Evolutionary conservation across 2,329 filamentous ascomycete species (phyloP), one percentile per base, ranked within the genome.

Genomic region (Penicillium decumbens): DNA sequence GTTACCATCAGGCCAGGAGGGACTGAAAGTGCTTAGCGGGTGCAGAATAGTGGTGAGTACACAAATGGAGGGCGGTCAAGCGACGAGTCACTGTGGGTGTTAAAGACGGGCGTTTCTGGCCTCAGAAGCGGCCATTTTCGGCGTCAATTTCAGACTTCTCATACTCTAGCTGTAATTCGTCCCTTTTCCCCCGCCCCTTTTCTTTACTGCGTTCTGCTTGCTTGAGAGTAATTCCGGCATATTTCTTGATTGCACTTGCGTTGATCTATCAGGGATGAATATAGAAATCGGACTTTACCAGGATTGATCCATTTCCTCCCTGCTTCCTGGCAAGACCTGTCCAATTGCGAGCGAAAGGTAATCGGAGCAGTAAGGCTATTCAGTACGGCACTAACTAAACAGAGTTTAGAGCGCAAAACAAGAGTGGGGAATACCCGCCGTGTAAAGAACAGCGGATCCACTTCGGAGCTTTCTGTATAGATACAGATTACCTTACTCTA

Each of bases 401-500:
- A 7, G 10, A 37, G 54, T 27, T 49, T 60, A 57, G 57, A 32
- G 44, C 29, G 40, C 37, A 30, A 50, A 57, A 54, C 43, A 41
- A 41, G n/a, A 51, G 57, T 60, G 59, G 59, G 28, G 59, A 56
- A 43, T 60, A 61, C 54, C 55, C 54, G 58, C 45, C 43, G 51
- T 23, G 53, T 55, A 57, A 53, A 33, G 47, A 50, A 54, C 45
- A 53, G 20, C 47, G 49, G 30, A 13, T 49, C 58, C 52, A 59
- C 55, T 45, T 52, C 45, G 50, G 51, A 59, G 51, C 51, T 58
- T 50, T 52, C 47, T 53, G 51, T 54, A 49, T 46, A 43, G 51
- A 57, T 40, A 40, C 38, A 52, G 48, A 53, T 54, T 53, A 54
- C 54, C 49, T 44, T 49, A 41, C 12, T 27, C 20, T 29, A 28